Evolutionary conservation across 2,329 filamentous ascomycete species (phyloP), one percentile per base, ranked within the genome.

Genomic region (Neopestalotiopsis rosae): DNA sequence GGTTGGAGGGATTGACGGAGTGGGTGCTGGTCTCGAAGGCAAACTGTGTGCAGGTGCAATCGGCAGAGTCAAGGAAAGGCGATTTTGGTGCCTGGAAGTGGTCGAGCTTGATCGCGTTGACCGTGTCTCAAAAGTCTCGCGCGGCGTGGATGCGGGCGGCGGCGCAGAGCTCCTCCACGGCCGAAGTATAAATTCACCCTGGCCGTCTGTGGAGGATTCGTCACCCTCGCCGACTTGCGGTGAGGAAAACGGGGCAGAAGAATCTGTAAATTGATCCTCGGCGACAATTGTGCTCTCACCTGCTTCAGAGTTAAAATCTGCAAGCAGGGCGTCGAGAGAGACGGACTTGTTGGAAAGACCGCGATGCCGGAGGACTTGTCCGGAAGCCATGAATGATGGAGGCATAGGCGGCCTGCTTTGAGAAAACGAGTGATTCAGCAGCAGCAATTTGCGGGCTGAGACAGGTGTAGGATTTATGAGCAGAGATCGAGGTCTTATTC

Each of bases 61-160:
- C n/a, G 89, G 89, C 10, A 91, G 81, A 1, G 88, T 90, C 32
- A 91, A 80, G 0, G 89, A 90, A 24, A 91, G 83, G 67, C 89
- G 82, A 75, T 90, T 89, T 34, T 85, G 83, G 71, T 85, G 85
- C 45, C 88, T 82, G 24, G 87, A 87, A 14, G 86, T 80, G 32
- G 83, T 82, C 5, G 88, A 89, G 17, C 83, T 83, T 14, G 87
- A 87, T 42, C 87, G 85, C 66, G 83, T 81, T 9, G 84, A 84
- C 52, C 86, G 85, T 57, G 81, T 82, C 58, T 81, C 79, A 14
- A 79, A 75, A 10, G 76, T 75, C 69, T 85, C 83, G 68, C 82
- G 82, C n/a, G 81, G 78, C 34, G 79, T 74, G 6, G 82, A 75
- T 9, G 80, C 42, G 45, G 17, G 78, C 17, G 79, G 80, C 17